Evolutionary conservation across 1,284 basidiomycete species (phyloP).

Genomic region (Mrakiaceae sp.): DNA sequence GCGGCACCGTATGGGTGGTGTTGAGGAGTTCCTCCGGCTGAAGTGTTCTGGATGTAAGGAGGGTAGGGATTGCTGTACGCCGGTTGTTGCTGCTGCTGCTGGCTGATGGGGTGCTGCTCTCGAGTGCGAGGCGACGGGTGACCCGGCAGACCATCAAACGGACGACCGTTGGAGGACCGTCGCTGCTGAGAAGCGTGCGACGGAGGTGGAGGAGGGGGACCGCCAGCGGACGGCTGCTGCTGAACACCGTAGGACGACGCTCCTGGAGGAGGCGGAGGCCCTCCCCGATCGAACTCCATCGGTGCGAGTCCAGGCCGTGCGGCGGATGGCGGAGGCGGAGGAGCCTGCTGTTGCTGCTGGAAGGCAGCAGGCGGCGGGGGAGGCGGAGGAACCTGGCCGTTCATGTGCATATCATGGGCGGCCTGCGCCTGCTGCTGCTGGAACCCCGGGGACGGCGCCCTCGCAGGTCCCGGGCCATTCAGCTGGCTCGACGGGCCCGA

Average conservation of each 20-base stretch:
- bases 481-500: slow-evolving; percentile 3
- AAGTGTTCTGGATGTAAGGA: slow-evolving; percentile 9
- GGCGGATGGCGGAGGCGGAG: not conserved
- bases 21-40: not conserved
- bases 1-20: slow-evolving; percentile 4
- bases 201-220: not conserved
- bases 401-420: not conserved
- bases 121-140: no score
- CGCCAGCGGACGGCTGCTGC: not conserved
- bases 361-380: not conserved
- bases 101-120: not conserved
- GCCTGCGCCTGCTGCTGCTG: not conserved
- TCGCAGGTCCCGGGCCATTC: not conserved
- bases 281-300: slow-evolving; percentile 12
- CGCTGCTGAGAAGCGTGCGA: not conserved
- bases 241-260: slow-evolving; percentile 4
- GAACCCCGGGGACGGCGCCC: not conserved
- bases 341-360: not conserved
- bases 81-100: slow-evolving; percentile 6
- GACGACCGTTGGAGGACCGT: not conserved
- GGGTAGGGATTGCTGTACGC: slow-evolving; percentile 17
- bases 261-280: not conserved
- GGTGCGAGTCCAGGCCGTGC: slow-evolving; percentile 2
- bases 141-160: not conserved
- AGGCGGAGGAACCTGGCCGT: not conserved